These are phyloP conservation scores for Fraxinus anomala DNA, from an alignment of 257 asterid genomes.

Conservation along the genomic window DNA sequence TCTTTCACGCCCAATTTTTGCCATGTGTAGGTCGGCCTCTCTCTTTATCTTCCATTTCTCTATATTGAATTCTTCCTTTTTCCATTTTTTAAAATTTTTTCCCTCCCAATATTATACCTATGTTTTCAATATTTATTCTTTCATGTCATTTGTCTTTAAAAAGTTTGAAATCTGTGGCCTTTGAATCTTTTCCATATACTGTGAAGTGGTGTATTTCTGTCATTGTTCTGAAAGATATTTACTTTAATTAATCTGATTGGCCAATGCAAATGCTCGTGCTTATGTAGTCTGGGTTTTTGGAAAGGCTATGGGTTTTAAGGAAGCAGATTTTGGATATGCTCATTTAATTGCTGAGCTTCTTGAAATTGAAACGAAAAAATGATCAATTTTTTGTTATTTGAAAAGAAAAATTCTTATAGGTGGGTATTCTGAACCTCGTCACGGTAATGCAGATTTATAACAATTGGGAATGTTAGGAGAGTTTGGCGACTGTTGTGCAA, in stretches of 20 bases:
- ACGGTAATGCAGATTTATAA: slow-evolving; percentile 53
- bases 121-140: not conserved
- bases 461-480: slow-evolving; percentile 40
- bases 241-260: not conserved
- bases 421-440: slow-evolving; percentile 27
- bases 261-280: not conserved
- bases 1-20: slow-evolving; percentile 28
- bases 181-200: not conserved
- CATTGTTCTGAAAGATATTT: not conserved
- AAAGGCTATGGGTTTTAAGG: not conserved
- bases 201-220: not conserved
- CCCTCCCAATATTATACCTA: not conserved
- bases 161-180: not conserved
- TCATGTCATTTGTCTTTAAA: not conserved
- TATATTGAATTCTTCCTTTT: not conserved
- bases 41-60: not conserved
- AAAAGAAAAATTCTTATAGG: slow-evolving; percentile 11
- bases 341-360: not conserved
- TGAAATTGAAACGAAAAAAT: not conserved
- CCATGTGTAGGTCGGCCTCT: slow-evolving; percentile 45
- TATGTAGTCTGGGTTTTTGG: not conserved
- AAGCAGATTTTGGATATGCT: not conserved
- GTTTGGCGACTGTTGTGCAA: slow-evolving; percentile 30
- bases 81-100: no score
- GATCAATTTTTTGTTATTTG: not conserved